These are phyloP conservation scores for Lyophyllum shimeji DNA, from an alignment of 768 basidiomycete species.

Conservation along the genomic window DNA sequence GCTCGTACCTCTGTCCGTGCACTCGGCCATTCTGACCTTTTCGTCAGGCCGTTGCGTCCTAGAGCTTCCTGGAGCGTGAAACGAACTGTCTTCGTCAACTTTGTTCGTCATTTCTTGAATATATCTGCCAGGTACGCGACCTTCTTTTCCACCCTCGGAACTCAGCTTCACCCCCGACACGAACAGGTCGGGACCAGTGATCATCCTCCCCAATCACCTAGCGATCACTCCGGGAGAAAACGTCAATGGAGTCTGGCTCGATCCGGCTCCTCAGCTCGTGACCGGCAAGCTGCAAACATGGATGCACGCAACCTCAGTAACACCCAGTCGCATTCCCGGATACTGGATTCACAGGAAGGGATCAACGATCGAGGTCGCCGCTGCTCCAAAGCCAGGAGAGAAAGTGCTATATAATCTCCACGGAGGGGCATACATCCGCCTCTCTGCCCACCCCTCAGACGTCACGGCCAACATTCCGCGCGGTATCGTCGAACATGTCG, in stretches of 20 bases:
- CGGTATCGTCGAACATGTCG: slow-evolving; percentile 45
- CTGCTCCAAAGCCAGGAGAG: slow-evolving; percentile 45
- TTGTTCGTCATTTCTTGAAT: slow-evolving; percentile 29
- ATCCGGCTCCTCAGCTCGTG: slow-evolving; percentile 39
- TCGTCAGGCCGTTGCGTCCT: slow-evolving; percentile 40
- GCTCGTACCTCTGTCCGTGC: neutral
- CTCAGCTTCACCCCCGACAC: neutral
- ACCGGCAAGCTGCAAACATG: slow-evolving; percentile 41
- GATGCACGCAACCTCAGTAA: slow-evolving; percentile 38
- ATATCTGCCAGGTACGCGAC: slow-evolving; percentile 26
- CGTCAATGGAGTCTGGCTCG: slow-evolving; percentile 52
- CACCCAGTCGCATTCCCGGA: slow-evolving; percentile 47
- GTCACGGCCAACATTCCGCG: slow-evolving; percentile 42
- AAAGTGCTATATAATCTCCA: slow-evolving; percentile 64
- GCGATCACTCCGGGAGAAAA: slow-evolving; percentile 39
- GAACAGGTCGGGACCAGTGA: slow-evolving; percentile 35
- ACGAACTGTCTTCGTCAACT: slow-evolving; percentile 35
- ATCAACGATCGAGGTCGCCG: slow-evolving; percentile 30
- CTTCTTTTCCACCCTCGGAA: neutral
- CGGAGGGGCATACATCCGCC: slow-evolving; percentile 55
- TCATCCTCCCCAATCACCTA: slow-evolving; percentile 33
- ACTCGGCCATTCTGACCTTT: neutral
- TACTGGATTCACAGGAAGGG: slow-evolving; percentile 55
- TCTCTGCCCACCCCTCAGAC: slow-evolving; percentile 59
- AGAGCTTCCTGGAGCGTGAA: slow-evolving; percentile 44